A percentile compares a stretch with the other conserved stretches of the same genome.
These are phyloP conservation scores for Lasiodiplodia sp. DNA, from an alignment of 2,329 filamentous ascomycete species.

Conservation along the genomic window DNA sequence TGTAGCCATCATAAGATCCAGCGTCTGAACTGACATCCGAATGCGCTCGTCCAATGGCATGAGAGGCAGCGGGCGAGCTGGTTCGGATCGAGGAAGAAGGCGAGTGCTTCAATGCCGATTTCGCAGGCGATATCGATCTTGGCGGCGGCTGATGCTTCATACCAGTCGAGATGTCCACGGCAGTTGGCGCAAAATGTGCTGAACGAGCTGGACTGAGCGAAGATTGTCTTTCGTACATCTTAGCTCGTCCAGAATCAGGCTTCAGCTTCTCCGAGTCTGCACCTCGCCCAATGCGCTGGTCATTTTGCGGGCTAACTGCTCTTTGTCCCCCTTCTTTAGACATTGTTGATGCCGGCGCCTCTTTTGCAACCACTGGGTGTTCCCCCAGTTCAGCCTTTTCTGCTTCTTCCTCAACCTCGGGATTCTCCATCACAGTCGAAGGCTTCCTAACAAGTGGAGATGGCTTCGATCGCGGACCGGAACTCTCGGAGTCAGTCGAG, in stretches of 20 bases:
- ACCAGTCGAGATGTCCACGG: conserved; percentile 59
- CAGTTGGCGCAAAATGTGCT: conserved; percentile 69
- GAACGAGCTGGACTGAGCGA: conserved; percentile 69
- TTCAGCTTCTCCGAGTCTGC: not conserved
- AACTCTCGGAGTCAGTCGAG: conserved; percentile 12
- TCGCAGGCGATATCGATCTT: conserved; percentile 76
- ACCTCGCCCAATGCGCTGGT: conserved; percentile 35
- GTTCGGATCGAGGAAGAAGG: conserved; percentile 60
- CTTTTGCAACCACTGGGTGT: conserved; percentile 15
- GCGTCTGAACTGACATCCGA: conserved; percentile 50
- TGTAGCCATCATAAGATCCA: conserved; percentile 35
- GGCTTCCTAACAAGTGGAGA: conserved; percentile 46
- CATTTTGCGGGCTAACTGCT: conserved; percentile 23
- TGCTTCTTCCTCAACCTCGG: conserved; percentile 51
- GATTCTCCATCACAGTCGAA: conserved; percentile 57
- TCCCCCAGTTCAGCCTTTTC: not conserved
- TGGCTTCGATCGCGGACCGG: not conserved
- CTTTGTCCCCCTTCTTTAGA: conserved; percentile 3
- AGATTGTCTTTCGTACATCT: conserved; percentile 41
- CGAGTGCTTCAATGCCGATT: conserved; percentile 75
- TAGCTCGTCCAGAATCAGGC: not conserved
- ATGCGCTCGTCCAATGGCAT: not conserved
- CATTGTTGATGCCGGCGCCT: conserved; percentile 24
- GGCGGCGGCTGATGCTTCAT: conserved; percentile 73
- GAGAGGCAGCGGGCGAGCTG: conserved; percentile 41